Evolutionary conservation across 2,329 filamentous ascomycete genomes (phyloP), one percentile per base, ranked within the genome.

Genomic region (Calonectria hongkongensis): DNA sequence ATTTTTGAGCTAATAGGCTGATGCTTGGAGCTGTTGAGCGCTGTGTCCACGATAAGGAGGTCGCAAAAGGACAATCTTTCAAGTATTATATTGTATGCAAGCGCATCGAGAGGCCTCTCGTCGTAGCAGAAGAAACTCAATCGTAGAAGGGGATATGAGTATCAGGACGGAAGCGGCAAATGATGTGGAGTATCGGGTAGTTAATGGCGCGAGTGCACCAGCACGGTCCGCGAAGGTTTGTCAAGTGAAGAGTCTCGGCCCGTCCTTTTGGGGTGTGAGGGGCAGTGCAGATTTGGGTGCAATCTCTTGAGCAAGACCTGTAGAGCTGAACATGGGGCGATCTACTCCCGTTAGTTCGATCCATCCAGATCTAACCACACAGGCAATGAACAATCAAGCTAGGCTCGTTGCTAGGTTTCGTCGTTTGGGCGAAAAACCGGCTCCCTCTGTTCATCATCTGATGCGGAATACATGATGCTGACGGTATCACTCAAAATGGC

Each of bases 281-380:
- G 25, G 50, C 66, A 65, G 39, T 64, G 68, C 66, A 67, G 68
- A 73, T 48, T 62, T 58, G 36, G 41, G 47, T 45, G 66, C 48
- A 54, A 39, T 71, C 66, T 56, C n/a, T 30, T 33, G 28, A 54
- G 63, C 64, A 50, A 66, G 48, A 67, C 68, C 72, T 71, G 63
- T 56, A 50, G 43, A 78, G 74, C 70, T 79, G 76, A 74, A 74
- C 54, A 51, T 70, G 67, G 45, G 45, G 43, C 27, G 68, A 63
- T 66, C 43, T 60, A 45, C 51, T 51, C 25, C n/a, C 13, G 62
- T 66, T 73, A 73, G 63, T 62, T 25, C 33, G 27, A 62, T 66
- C 51, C 50, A 33, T 41, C 36, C 27, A 54, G 50, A 54, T 54
- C 50, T 18, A 33, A 54, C 28, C 30, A 54, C 16, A 28, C 33